A percentile compares a stretch with the other conserved stretches of the same genome.
Conservation (phyloP, 192 early-diverging fungal genomes). For the Gigaspora rosea region DNA sequence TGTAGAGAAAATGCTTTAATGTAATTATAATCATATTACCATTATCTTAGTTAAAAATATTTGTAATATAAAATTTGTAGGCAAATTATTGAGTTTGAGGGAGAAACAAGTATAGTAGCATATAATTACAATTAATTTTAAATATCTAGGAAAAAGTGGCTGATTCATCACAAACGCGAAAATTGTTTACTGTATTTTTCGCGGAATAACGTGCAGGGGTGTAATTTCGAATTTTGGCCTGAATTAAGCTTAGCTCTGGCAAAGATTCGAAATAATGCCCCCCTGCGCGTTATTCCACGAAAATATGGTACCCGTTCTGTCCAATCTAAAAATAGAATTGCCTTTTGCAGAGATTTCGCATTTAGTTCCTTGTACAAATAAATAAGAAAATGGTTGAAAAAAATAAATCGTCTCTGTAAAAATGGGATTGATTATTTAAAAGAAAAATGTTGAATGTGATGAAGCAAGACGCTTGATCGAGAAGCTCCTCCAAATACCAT, state of each 20-base stretch:
- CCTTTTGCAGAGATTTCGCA: background rate
- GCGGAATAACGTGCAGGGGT: no score
- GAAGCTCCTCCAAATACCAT: background rate
- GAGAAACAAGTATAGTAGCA: background rate
- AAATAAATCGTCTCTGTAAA: background rate
- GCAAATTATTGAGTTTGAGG: constrained; percentile 4
- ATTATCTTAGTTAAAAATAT: background rate
- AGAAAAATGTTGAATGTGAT: no score
- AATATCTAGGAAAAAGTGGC: background rate
- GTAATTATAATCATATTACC: background rate
- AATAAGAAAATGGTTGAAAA: background rate
- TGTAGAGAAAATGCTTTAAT: no score
- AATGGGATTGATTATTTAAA: background rate
- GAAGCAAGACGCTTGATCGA: background rate
- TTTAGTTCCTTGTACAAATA: background rate
- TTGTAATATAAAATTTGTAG: background rate
- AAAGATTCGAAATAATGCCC: no score
- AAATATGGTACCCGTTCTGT: no score
- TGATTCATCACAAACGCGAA: background rate
- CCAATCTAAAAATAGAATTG: background rate
- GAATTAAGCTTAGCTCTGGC: no score
- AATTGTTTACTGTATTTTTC: background rate
- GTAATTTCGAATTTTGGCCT: no score
- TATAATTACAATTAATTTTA: no score
- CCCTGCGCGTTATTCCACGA: no score